phyloP scores from a whole-genome alignment of 1,139 yeast genomes.

The Dujonia santamariae region DNA sequence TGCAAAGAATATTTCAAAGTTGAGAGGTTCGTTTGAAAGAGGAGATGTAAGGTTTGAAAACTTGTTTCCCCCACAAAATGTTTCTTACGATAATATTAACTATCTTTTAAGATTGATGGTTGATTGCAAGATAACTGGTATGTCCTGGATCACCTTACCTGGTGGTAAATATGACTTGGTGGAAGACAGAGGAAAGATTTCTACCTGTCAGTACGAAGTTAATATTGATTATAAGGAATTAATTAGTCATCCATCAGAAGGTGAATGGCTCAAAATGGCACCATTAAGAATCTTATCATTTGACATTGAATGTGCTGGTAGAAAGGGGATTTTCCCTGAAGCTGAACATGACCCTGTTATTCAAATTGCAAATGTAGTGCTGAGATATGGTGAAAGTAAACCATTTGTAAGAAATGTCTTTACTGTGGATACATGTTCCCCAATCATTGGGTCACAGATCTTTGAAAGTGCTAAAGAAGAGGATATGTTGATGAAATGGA shows the following conservation, averaged over 20 bases:
- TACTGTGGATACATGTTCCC: constrained; percentile 86
- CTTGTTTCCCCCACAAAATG: constrained; percentile 55
- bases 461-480: constrained; percentile 72
- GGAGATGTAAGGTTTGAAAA: constrained; percentile 72
- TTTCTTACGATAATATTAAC: constrained; percentile 87
- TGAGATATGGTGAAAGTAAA: constrained; percentile 69
- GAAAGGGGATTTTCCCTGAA: constrained; percentile 96
- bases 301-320: constrained; percentile 98
- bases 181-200: constrained; percentile 35
- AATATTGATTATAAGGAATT: constrained; percentile 64
- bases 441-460: constrained; percentile 92
- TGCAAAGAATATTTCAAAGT: constrained; percentile 59
- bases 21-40: constrained; percentile 79
- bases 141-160: constrained; percentile 97
- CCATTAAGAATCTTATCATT: constrained; percentile 91
- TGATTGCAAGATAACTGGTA: constrained; percentile 89
- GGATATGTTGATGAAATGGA: constrained; percentile 84
- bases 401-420: constrained; percentile 95
- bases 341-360: constrained; percentile 91
- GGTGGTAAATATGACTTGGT: constrained; percentile 60
- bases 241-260: constrained; percentile 82
- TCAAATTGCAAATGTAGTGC: constrained; percentile 94
- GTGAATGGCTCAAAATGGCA: constrained; percentile 91
- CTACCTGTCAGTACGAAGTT: constrained; percentile 87
- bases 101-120: constrained; percentile 85